Conservation (phyloP, 306 rosid genomes). For the Senna tora region DNA sequence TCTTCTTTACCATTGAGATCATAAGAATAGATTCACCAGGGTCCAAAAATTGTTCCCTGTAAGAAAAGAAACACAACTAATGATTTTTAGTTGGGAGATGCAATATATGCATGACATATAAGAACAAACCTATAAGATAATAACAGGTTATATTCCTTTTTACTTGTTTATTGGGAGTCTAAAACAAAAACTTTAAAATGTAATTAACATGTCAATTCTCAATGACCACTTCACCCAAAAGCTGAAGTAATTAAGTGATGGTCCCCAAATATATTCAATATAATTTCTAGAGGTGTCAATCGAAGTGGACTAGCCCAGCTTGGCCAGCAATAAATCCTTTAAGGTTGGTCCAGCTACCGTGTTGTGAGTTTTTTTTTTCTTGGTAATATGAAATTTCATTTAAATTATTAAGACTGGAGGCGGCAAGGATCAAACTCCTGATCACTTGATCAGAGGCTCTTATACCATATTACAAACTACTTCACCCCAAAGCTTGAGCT, state of each 20-base stretch:
- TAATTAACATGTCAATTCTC: too few relatives aligned
- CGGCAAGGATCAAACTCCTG: not conserved
- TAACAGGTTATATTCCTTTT: not conserved
- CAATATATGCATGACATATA: not conserved
- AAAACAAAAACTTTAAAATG: not conserved
- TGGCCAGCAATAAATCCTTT: too few relatives aligned
- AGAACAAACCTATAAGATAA: not conserved
- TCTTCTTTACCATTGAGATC: conserved; percentile 93
- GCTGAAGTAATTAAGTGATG: not conserved
- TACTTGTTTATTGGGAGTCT: not conserved
- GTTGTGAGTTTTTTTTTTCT: too few relatives aligned
- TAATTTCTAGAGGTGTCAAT: too few relatives aligned
- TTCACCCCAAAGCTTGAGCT: too few relatives aligned
- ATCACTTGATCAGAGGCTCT: not conserved
- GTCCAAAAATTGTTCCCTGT: conserved; percentile 92
- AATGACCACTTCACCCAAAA: not conserved
- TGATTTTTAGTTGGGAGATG: conserved; percentile 7
- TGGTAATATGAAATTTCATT: not conserved
- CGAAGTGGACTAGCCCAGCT: too few relatives aligned
- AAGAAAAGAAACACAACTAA: conserved; percentile 13
- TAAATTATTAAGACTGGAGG: not conserved
- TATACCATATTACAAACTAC: not conserved
- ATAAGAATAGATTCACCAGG: conserved; percentile 94
- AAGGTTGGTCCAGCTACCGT: not conserved
- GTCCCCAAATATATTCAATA: too few relatives aligned